Evolutionary conservation across 2,329 filamentous ascomycete species (phyloP), one percentile per base, ranked within the genome.

Genomic region (Pestalotiopsis sp.): DNA sequence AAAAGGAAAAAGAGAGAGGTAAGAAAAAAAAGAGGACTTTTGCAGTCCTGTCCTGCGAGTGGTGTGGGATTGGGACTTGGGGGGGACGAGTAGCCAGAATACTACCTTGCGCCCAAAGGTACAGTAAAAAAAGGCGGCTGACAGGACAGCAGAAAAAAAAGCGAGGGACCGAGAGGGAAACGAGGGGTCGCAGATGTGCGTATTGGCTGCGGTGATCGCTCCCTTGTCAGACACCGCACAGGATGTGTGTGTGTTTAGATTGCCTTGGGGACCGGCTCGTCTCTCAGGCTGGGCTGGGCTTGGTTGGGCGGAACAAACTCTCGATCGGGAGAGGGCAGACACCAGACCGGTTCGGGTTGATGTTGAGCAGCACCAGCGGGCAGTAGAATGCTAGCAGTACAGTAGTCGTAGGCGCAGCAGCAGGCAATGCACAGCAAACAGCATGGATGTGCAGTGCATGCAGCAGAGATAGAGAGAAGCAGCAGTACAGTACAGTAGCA

Each of bases 1-100:
- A 74, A 70, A 68, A 70, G 64, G 68, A 70, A 64, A 20, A 72
- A 70, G 68, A 72, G 72, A 69, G 69, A 68, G 73, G 72, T 72
- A 70, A 63, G 65, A 68, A 75, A 71, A 67, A 70, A 71, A 57
- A 68, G 69, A 69, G 38, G 62, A 64, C 38, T 57, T 66, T 66
- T 41, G 17, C 64, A 66, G 64, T 60, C 56, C 45, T 52, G 64
- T 60, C 56, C 45, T 52, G 56, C 45, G 13, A 60, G 45, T 49
- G 59, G 56, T 59, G 64, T 60, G 64, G 52, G 64, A 59, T 59
- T 64, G 64, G 64, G 49, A 36, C 38, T 63, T 36, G 60, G 31
- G 27, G 25, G 60, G 31, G 31, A 41, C 60, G 60, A 38, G 27
- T 36, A 27, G 31, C 23, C 57, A 52, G 66, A 67, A 62, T 67